These are phyloP conservation scores for Podospora pseudopauciseta DNA, from an alignment of 495 filamentous ascomycete genomes.

Conservation along the genomic window DNA sequence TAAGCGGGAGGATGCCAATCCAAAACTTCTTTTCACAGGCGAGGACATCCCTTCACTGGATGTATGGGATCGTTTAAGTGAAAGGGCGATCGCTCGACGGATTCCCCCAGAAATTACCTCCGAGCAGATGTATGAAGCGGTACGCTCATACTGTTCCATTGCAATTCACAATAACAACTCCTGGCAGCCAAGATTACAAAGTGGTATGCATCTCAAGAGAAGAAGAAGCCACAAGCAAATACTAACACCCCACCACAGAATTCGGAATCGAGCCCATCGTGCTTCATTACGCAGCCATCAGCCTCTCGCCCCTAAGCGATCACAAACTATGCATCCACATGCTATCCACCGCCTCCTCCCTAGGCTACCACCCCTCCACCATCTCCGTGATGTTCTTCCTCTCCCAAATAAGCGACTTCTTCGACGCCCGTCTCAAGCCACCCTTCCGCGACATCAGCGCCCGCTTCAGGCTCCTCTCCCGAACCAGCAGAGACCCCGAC, in stretches of 20 bases:
- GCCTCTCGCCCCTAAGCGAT: constrained; percentile 4
- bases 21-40: neutral
- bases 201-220: neutral
- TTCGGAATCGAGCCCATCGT: neutral
- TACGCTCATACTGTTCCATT: neutral
- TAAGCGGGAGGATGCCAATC: neutral
- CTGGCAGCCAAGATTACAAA: neutral
- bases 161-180: neutral
- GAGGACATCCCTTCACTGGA: neutral
- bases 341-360: constrained; percentile 24
- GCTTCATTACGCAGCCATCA: constrained; percentile 19
- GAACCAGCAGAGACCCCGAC: constrained; percentile 17
- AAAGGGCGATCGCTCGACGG: neutral
- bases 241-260: neutral
- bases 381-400: constrained; percentile 20
- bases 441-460: constrained; percentile 4
- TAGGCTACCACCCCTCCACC: constrained; percentile 28
- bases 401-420: neutral
- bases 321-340: constrained; percentile 21
- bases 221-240: neutral
- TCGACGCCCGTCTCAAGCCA: neutral
- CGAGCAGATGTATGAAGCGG: neutral
- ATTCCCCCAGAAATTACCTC: neutral
- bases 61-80: neutral
- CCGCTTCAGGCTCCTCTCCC: constrained; percentile 15